Percentiles rank a stretch among this genome's conserved stretches.
Evolutionary conservation across 176 grass and related monocot genomes (phyloP).

Genomic region (Dendrocalamus sinicus): DNA sequence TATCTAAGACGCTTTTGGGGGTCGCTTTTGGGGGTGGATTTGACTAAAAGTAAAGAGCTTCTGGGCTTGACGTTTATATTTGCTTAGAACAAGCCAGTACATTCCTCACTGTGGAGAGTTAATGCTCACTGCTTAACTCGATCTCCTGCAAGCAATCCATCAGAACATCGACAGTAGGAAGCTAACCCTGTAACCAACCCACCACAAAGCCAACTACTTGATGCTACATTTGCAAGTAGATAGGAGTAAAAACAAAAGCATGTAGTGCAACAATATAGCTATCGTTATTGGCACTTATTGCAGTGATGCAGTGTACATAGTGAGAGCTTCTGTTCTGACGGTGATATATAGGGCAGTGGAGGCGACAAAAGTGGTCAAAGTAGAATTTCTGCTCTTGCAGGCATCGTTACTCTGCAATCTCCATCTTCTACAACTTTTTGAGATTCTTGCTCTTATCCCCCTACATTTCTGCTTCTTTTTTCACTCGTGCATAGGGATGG

Average conservation of each 20-base stretch:
- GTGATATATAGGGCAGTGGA: background rate
- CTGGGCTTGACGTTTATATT: background rate
- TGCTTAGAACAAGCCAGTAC: conserved; percentile 28
- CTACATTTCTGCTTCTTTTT: background rate
- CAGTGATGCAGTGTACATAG: background rate
- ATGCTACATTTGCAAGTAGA: background rate
- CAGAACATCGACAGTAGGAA: background rate
- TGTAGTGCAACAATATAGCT: too few relatives aligned
- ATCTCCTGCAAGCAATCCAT: background rate
- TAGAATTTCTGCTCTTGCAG: background rate
- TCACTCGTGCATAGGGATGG: too few relatives aligned
- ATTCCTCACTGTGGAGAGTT: background rate
- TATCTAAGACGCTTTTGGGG: too few relatives aligned
- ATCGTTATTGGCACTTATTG: background rate
- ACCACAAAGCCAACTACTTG: background rate
- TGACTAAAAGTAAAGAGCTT: background rate
- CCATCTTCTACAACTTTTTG: conserved; percentile 7
- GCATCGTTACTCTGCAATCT: background rate
- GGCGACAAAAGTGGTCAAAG: conserved; percentile 20
- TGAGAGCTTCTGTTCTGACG: background rate
- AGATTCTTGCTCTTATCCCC: conserved; percentile 19
- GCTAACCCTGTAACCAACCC: background rate
- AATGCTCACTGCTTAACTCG: conserved; percentile 36
- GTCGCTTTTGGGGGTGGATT: conserved; percentile 1
- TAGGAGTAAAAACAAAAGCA: background rate